Evolutionary conservation across 1,139 yeast genomes (phyloP).

Genomic region (Diutina sp.): DNA sequence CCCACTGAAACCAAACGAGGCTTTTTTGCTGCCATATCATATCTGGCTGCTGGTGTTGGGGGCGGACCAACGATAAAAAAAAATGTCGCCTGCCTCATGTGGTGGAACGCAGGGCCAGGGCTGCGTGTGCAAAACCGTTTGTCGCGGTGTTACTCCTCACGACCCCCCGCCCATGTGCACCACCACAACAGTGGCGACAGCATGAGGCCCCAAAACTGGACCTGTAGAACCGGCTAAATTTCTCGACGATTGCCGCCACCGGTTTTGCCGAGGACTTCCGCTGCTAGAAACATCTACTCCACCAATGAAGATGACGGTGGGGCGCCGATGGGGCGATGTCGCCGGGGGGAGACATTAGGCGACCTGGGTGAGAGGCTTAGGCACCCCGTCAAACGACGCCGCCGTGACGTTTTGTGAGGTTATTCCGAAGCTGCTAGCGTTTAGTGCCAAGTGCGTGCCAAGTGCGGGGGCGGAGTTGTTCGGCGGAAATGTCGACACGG

Average conservation of each 20-base stretch:
- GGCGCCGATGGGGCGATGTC: too few relatives aligned
- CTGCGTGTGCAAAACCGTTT: background rate
- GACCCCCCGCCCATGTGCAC: background rate
- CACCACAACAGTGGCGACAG: background rate
- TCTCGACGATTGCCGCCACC: background rate
- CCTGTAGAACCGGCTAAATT: background rate
- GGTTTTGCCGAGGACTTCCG: background rate
- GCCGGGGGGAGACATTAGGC: too few relatives aligned
- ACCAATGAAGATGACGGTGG: too few relatives aligned
- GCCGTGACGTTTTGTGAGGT: background rate
- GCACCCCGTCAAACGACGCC: background rate
- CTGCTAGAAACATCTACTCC: too few relatives aligned
- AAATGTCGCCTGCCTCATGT: background rate
- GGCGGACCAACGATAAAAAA: background rate
- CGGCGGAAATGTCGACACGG: background rate
- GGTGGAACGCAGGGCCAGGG: background rate
- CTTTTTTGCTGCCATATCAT: too few relatives aligned
- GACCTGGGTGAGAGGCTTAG: background rate
- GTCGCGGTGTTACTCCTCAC: background rate
- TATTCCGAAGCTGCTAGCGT: too few relatives aligned
- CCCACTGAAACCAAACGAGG: too few relatives aligned
- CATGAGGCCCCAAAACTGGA: background rate
- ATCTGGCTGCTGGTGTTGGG: background rate
- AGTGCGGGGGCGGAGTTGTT: background rate
- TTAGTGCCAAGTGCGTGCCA: too few relatives aligned